Evolutionary conservation across 495 filamentous ascomycete genomes (phyloP).

Genomic region (Aspergillus ellipticus): DNA sequence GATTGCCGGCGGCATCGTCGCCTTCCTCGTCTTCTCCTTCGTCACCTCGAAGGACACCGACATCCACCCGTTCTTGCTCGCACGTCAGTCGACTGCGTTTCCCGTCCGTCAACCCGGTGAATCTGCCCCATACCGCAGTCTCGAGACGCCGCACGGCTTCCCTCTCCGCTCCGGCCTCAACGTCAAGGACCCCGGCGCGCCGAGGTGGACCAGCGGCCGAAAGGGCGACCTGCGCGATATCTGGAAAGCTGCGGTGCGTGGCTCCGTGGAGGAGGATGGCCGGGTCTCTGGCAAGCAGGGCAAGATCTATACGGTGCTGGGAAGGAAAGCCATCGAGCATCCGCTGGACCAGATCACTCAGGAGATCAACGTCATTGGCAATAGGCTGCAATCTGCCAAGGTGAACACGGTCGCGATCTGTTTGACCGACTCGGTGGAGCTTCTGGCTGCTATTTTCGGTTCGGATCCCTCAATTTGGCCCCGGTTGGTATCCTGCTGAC

Average conservation of each 20-base stretch:
- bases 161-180: conserved; percentile 78
- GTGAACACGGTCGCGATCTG: conserved; percentile 84
- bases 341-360: conserved; percentile 67
- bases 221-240: conserved; percentile 91
- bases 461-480: conserved; percentile 9
- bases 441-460: conserved; percentile 71
- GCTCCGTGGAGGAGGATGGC: conserved; percentile 57
- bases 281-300: conserved; percentile 59
- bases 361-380: conserved; percentile 84
- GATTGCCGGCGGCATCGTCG: conserved; percentile 54
- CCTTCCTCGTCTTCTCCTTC: conserved; percentile 60
- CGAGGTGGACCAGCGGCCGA: conserved; percentile 75
- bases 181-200: conserved; percentile 76
- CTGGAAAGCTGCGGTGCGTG: conserved; percentile 73
- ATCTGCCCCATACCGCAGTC: conserved; percentile 75
- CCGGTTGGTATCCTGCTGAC: conserved; percentile 18
- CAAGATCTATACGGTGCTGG: conserved; percentile 76
- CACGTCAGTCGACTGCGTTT: conserved; percentile 73
- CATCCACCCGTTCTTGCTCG: conserved; percentile 84
- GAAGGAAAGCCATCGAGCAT: conserved; percentile 68
- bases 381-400: conserved; percentile 61
- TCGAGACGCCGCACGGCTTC: conserved; percentile 78
- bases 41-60: conserved; percentile 70
- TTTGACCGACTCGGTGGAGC: conserved; percentile 89
- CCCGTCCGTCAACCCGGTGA: conserved; percentile 79